Conservation (phyloP, 2,329 filamentous ascomycete genomes). For the Curvularia spicifera region DNA sequence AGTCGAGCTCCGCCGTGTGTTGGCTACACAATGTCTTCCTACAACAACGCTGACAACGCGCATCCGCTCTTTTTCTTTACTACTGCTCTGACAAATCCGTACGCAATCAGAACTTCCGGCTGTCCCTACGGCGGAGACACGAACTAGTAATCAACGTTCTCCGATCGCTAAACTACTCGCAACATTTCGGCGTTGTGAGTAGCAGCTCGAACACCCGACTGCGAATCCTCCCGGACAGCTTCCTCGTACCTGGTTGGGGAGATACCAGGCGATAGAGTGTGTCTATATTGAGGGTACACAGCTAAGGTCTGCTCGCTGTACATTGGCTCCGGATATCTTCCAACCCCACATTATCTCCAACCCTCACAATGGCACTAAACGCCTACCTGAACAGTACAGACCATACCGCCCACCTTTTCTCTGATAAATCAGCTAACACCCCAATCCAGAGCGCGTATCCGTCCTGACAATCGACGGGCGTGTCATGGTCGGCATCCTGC, state of each 20-base stretch:
- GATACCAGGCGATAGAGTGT: neutral
- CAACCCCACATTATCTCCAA: neutral
- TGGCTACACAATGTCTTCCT: slow-evolving; percentile 1
- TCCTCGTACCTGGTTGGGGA: neutral
- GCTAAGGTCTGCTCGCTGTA: neutral
- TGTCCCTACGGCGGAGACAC: neutral
- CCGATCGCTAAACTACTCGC: neutral
- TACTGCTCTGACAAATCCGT: neutral
- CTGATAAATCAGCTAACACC: slow-evolving; percentile 13
- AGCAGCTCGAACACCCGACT: neutral
- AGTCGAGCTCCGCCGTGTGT: slow-evolving; percentile 8
- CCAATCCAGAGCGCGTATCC: slow-evolving; percentile 77
- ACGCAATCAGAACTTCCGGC: neutral
- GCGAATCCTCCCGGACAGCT: neutral
- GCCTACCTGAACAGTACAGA: slow-evolving; percentile 52
- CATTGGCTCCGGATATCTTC: neutral
- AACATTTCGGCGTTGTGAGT: neutral
- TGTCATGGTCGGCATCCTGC: slow-evolving; percentile 75
- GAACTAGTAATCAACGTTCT: neutral
- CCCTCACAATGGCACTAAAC: slow-evolving; percentile 50
- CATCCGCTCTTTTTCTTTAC: neutral
- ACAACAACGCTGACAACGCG: neutral
- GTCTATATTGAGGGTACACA: neutral
- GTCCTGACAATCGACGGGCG: slow-evolving; percentile 92
- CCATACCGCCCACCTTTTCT: neutral